phyloP scores from a whole-genome alignment of 305 asterid genomes.

The Fraxinus floribunda region DNA sequence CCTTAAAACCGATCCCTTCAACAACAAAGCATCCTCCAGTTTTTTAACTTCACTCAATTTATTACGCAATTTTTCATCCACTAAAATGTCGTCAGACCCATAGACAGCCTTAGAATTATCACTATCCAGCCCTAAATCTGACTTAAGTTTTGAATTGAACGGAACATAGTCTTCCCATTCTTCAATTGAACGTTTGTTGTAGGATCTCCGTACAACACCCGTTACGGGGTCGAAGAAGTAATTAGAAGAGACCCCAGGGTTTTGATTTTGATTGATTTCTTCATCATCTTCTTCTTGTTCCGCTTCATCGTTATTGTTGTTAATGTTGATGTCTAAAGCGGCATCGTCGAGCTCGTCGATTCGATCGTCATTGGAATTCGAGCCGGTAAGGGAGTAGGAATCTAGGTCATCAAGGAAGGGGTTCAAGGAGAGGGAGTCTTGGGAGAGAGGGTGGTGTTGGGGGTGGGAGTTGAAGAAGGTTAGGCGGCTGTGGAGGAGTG shows the following conservation, averaged over 20 bases:
- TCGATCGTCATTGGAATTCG: slow-evolving; percentile 63
- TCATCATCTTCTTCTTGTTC: slow-evolving; percentile 68
- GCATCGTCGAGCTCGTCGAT: slow-evolving; percentile 83
- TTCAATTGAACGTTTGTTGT: slow-evolving; percentile 67
- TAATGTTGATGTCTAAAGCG: slow-evolving; percentile 28
- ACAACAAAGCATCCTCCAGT: slow-evolving; percentile 76
- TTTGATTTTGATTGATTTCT: slow-evolving; percentile 42
- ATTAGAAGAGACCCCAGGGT: slow-evolving; percentile 43
- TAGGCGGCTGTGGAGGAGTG: slow-evolving; percentile 82
- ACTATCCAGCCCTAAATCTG: slow-evolving; percentile 55
- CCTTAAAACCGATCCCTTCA: slow-evolving; percentile 82
- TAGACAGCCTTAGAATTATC: slow-evolving; percentile 44
- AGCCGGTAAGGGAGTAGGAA: slow-evolving; percentile 43
- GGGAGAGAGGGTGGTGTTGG: slow-evolving; percentile 47
- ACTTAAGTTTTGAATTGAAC: slow-evolving; percentile 49
- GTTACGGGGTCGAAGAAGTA: slow-evolving; percentile 61
- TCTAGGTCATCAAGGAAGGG: slow-evolving; percentile 74
- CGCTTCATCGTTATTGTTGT: slow-evolving; percentile 39
- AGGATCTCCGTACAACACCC: slow-evolving; percentile 75
- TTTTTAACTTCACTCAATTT: slow-evolving; percentile 54
- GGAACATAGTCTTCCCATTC: slow-evolving; percentile 94
- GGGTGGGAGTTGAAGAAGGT: slow-evolving; percentile 51
- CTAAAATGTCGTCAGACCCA: slow-evolving; percentile 80
- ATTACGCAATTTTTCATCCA: slow-evolving; percentile 62
- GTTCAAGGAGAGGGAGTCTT: slow-evolving; percentile 40